These are phyloP conservation scores for Pseudozyma hubeiensis DNA, from an alignment of 1,284 basidiomycete genomes.

Conservation along the genomic window DNA sequence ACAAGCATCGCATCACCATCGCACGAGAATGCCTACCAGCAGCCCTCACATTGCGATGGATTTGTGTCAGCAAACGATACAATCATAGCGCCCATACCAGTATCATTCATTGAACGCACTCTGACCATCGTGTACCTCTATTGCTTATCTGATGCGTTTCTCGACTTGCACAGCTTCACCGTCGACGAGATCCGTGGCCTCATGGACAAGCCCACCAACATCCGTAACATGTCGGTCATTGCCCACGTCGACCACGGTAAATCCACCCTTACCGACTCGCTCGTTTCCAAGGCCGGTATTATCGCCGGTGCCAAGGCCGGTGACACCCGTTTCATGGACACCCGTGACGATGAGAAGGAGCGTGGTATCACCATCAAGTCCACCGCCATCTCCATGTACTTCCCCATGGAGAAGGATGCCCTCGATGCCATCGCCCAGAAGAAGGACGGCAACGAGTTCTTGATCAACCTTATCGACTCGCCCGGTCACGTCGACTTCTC, in stretches of 20 bases:
- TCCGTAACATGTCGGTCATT: constrained; percentile 86
- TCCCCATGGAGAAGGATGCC: constrained; percentile 88
- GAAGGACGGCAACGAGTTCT: constrained; percentile 92
- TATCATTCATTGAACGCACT: not conserved
- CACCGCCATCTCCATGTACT: constrained; percentile 99
- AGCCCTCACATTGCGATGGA: not conserved
- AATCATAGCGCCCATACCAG: no score
- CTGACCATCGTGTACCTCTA: constrained; percentile 18
- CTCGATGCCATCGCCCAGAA: constrained; percentile 85
- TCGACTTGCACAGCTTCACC: constrained; percentile 69
- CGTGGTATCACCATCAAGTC: constrained; percentile 99
- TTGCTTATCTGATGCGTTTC: not conserved
- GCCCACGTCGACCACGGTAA: constrained; percentile 94
- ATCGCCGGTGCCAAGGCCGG: constrained; percentile 93
- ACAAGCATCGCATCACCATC: constrained; percentile 5
- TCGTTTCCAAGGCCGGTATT: constrained; percentile 99
- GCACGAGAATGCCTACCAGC: no score
- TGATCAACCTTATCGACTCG: constrained; percentile 99
- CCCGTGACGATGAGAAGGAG: constrained; percentile 97
- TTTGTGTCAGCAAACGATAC: no score
- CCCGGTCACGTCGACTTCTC: constrained; percentile 99
- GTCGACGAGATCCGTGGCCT: constrained; percentile 82
- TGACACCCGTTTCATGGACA: constrained; percentile 98
- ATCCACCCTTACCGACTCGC: constrained; percentile 98
- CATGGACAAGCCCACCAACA: constrained; percentile 90